Evolutionary conservation across 2,329 filamentous ascomycete species (phyloP).

Genomic region (Cladosporium sp.): DNA sequence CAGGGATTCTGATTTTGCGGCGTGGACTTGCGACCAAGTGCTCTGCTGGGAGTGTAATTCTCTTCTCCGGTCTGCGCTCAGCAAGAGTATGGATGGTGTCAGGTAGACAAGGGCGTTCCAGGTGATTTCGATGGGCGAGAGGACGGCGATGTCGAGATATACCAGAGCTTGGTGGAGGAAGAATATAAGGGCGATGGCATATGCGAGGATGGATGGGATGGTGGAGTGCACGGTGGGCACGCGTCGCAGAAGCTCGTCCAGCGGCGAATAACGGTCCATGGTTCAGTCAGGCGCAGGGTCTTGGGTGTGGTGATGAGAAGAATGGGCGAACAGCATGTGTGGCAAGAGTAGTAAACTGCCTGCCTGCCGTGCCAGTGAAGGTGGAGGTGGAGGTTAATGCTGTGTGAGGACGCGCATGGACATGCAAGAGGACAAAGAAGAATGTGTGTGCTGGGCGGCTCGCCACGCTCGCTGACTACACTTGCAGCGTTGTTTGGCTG

Average conservation of each 20-base stretch:
- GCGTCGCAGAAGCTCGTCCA: slow-evolving; percentile 23
- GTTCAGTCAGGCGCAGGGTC: slow-evolving; percentile 14
- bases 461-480: neutral
- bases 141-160: slow-evolving; percentile 34
- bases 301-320: neutral
- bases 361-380: neutral
- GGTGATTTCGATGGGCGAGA: slow-evolving; percentile 50
- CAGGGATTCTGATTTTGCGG: slow-evolving; percentile 41
- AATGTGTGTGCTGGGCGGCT: slow-evolving; percentile 21
- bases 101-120: slow-evolving; percentile 63
- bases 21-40: slow-evolving; percentile 35
- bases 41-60: slow-evolving; percentile 30
- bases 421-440: slow-evolving; percentile 18
- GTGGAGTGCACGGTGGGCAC: slow-evolving; percentile 23
- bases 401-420: neutral
- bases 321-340: slow-evolving; percentile 10
- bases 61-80: slow-evolving; percentile 51
- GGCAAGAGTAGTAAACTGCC: neutral
- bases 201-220: slow-evolving; percentile 23
- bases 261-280: slow-evolving; percentile 29
- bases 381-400: slow-evolving; percentile 2
- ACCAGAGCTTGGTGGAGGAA: slow-evolving; percentile 33
- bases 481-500: neutral
- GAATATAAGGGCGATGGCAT: slow-evolving; percentile 32
- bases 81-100: slow-evolving; percentile 59